Conservation (phyloP, 345 rosid genomes). For the Rhodomyrtus tomentosa region DNA sequence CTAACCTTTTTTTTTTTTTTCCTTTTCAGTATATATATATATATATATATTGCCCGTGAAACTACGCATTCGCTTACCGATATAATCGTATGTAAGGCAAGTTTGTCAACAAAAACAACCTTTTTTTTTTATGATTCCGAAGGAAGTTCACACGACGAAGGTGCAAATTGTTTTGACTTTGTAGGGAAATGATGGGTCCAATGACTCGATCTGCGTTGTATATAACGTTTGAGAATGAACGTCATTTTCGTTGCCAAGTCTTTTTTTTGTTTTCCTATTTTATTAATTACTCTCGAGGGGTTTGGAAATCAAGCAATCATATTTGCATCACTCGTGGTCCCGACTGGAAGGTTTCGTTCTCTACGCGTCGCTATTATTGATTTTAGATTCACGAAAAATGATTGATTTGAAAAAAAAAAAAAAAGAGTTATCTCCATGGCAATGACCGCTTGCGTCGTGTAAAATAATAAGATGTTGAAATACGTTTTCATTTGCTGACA, state of each 20-base stretch:
- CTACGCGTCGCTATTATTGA: fast-evolving
- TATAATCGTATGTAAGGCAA: too few species aligned
- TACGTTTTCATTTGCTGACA: background rate
- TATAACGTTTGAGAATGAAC: background rate
- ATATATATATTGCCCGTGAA: background rate
- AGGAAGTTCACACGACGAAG: background rate
- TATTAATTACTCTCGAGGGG: background rate
- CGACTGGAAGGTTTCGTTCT: background rate
- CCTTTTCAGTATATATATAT: background rate
- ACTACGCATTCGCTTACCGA: too few species aligned
- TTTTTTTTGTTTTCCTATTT: background rate
- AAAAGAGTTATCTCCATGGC: fast-evolving
- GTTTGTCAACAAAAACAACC: too few species aligned
- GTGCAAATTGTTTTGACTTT: background rate
- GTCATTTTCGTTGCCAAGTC: background rate
- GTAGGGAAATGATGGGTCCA: background rate
- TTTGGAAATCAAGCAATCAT: background rate
- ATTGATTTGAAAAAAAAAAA: background rate
- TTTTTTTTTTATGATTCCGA: background rate
- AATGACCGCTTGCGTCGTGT: fast-evolving
- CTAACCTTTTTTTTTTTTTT: too few species aligned
- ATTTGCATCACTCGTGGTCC: background rate
- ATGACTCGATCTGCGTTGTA: background rate
- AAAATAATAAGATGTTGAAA: background rate
- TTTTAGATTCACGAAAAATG: fast-evolving